Base-by-base conservation (phyloP, 805 yeast genomes). In the Wickerhamiella cacticola region DNA sequence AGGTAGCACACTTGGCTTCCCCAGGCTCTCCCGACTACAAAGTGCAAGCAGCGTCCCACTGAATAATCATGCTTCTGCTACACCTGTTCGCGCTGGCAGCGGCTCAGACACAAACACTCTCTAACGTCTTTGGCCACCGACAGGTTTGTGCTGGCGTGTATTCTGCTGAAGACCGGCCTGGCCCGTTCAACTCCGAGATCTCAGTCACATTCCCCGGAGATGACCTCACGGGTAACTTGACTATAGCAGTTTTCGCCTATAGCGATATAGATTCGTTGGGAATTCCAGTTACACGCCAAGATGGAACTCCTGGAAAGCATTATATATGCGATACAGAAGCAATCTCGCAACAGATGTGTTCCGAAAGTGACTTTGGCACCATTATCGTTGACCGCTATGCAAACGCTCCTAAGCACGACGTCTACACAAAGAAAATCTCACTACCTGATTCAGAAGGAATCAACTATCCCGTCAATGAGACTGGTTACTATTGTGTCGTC, bases 401-500 rank as follows among this genome's bases (percentile, higher is more conserved):
- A 6, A 15, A 21, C 22, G 69, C 72, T 46, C 63, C 67, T 9
- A 66, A 70, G 50, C 72, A 79, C 26, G 73, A 75, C 36, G 73
- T 88, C 18, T 63, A 73, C 58, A 74, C 85, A 0, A 69, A 75
- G 28, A 68, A 70, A 39, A 66, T 86, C 55, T 68, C 71, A 22
- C 68, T 73, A 3, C 65, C 73, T 42, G 89, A 89, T 2, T 69
- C 74, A 24, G 76, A 77, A 38, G 74, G 76, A 38, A 64, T 80
- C 50, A 70, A 73, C 33, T 92, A 87, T 58, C 69, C 70, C 3
- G 76, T 92, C 39, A 68, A 71, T 49, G 71, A 73, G 50, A 86
- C 97, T 1, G 97, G 97, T 5, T 92, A 82, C 64, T 92, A 88
- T 66, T 92, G 98, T 69, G 82, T 89, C 36, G 79, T 87, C 1